These are phyloP conservation scores for Arthrobotrys conoides DNA, from an alignment of 2,329 filamentous ascomycete species.

Conservation along the genomic window DNA sequence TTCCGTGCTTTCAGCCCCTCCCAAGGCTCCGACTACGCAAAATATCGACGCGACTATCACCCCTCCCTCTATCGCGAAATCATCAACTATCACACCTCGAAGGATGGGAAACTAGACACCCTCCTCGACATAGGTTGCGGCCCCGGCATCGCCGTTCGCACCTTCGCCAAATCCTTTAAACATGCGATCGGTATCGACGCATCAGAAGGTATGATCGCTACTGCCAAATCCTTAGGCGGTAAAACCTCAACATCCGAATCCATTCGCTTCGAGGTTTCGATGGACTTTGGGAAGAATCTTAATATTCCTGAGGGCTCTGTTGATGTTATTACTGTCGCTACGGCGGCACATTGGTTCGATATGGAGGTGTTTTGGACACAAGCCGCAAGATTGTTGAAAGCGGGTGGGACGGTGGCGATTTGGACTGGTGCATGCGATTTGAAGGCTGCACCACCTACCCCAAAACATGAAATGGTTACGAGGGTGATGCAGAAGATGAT, in stretches of 20 bases:
- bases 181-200: slow-evolving; percentile 71
- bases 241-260: slow-evolving; percentile 64
- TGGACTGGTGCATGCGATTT: slow-evolving; percentile 68
- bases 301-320: slow-evolving; percentile 66
- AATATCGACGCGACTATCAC: slow-evolving; percentile 68
- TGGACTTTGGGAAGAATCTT: slow-evolving; percentile 69
- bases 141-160: slow-evolving; percentile 70
- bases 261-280: slow-evolving; percentile 68
- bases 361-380: slow-evolving; percentile 70
- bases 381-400: slow-evolving; percentile 70
- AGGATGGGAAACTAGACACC: slow-evolving; percentile 68
- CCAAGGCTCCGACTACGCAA: slow-evolving; percentile 69
- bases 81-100: slow-evolving; percentile 69
- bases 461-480: slow-evolving; percentile 69
- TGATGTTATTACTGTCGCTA: slow-evolving; percentile 71
- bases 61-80: slow-evolving; percentile 70
- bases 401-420: slow-evolving; percentile 72
- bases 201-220: slow-evolving; percentile 71
- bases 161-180: slow-evolving; percentile 69
- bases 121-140: slow-evolving; percentile 74
- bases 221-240: slow-evolving; percentile 68
- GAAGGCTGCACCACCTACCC: slow-evolving; percentile 65
- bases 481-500: slow-evolving; percentile 67
- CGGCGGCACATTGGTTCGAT: slow-evolving; percentile 74
- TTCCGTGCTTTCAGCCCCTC: slow-evolving; percentile 69